These are phyloP conservation scores for Talaromyces proteolyticus DNA, from an alignment of 495 filamentous ascomycete genomes.

Conservation along the genomic window DNA sequence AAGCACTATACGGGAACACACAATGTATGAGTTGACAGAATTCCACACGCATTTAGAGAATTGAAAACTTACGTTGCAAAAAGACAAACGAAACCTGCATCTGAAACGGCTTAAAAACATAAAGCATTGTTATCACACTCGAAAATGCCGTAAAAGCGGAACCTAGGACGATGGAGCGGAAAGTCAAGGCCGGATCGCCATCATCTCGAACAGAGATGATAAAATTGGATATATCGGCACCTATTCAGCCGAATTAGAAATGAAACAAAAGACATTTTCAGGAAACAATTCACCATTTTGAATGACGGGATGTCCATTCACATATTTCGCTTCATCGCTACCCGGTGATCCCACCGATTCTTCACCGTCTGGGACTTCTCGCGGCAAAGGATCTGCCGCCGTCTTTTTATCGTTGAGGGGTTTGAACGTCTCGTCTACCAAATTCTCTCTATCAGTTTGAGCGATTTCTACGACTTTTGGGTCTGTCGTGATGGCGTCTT, in stretches of 20 bases:
- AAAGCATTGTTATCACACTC: constrained; percentile 27
- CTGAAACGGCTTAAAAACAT: constrained; percentile 20
- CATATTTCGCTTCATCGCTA: constrained; percentile 15
- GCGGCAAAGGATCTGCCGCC: too few species aligned
- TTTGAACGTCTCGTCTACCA: too few species aligned
- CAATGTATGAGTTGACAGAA: too few species aligned
- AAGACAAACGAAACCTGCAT: constrained; percentile 19
- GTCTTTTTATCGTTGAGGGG: too few species aligned
- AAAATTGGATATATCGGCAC: constrained; percentile 19
- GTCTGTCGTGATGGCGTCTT: too few species aligned
- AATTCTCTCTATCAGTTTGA: too few species aligned
- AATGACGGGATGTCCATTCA: constrained; percentile 34
- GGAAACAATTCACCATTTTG: constrained; percentile 10
- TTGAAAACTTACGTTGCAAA: constrained; percentile 17
- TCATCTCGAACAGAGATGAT: constrained; percentile 20
- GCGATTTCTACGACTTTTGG: too few species aligned
- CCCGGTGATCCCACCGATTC: too few species aligned
- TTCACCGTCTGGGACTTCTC: too few species aligned
- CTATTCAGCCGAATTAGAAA: constrained; percentile 7
- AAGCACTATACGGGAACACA: constrained; percentile 17
- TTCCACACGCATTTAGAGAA: neutral
- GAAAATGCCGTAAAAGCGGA: constrained; percentile 22
- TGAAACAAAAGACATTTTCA: neutral
- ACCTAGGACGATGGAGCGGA: constrained; percentile 21
- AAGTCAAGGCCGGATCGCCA: constrained; percentile 20